Percentiles rank a stretch among this genome's conserved stretches.
Evolutionary conservation across 192 early-diverging fungal species (phyloP).

Genomic region (Fimicolochytrium jonesii): DNA sequence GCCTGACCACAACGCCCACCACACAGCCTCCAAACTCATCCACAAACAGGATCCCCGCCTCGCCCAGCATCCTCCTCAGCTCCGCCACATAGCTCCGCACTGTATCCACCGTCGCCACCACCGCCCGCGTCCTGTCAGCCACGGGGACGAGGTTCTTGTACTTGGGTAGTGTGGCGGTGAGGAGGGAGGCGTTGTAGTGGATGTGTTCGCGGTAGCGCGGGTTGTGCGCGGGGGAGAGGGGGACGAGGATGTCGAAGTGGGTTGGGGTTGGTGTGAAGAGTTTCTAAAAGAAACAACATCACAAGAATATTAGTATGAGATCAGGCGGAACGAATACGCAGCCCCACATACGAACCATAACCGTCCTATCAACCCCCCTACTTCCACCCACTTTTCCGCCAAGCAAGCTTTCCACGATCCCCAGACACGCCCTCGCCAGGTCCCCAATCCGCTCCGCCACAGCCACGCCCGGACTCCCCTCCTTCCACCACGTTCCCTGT

Average conservation of each 20-base stretch:
- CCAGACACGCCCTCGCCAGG: conserved; percentile 64
- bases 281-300: conserved; percentile 32
- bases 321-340: neutral
- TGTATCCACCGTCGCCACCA: conserved; percentile 73
- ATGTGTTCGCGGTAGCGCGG: conserved; percentile 32
- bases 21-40: conserved; percentile 69
- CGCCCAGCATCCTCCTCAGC: conserved; percentile 56
- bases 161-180: conserved; percentile 42
- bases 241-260: conserved; percentile 75
- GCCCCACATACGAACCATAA: neutral
- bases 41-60: conserved; percentile 66
- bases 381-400: neutral
- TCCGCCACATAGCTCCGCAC: conserved; percentile 66
- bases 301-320: neutral
- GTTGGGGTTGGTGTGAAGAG: conserved; percentile 76
- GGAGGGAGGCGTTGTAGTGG: conserved; percentile 22
- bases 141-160: conserved; percentile 68
- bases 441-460: conserved; percentile 58
- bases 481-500: conserved; percentile 56
- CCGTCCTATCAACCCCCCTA: neutral
- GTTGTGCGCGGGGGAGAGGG: conserved; percentile 50
- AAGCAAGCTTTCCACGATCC: conserved; percentile 36
- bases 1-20: conserved; percentile 70
- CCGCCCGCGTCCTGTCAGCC: conserved; percentile 37
- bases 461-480: conserved; percentile 48